Evolutionary conservation across 2,329 filamentous ascomycete genomes (phyloP).

Genomic region (Cladosporium colombiae): DNA sequence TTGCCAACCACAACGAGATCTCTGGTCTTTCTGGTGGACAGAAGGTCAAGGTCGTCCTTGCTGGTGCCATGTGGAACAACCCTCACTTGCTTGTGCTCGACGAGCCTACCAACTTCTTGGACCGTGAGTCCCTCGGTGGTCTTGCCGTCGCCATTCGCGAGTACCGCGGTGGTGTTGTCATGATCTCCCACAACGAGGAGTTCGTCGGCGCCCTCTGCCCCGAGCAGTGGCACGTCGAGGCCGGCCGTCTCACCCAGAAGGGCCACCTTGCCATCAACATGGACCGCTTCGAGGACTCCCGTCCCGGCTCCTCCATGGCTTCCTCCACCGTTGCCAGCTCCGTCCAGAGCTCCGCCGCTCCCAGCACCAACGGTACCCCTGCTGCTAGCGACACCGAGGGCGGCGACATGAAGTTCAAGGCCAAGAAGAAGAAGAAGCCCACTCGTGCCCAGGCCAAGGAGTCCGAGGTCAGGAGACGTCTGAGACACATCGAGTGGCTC

Average conservation of each 20-base stretch:
- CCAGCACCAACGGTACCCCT: conserved; percentile 37
- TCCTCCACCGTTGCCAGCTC: conserved; percentile 59
- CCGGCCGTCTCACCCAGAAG: conserved; percentile 83
- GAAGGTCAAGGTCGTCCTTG: conserved; percentile 98
- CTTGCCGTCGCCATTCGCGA: conserved; percentile 97
- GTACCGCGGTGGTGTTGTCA: conserved; percentile 96
- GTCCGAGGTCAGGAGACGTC: conserved; percentile 77
- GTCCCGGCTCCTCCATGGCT: conserved; percentile 66
- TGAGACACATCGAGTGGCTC: conserved; percentile 78
- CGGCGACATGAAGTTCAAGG: conserved; percentile 80
- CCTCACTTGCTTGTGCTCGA: conserved; percentile 95
- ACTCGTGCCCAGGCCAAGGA: conserved; percentile 97
- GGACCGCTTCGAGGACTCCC: conserved; percentile 84
- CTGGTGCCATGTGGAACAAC: conserved; percentile 76
- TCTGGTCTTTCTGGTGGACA: conserved; percentile 93
- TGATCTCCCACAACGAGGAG: conserved; percentile 99
- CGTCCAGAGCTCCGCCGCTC: conserved; percentile 35
- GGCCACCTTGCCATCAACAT: conserved; percentile 71
- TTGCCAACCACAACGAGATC: conserved; percentile 98
- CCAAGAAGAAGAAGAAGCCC: conserved; percentile 98
- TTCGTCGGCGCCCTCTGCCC: conserved; percentile 94
- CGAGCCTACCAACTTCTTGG: conserved; percentile 98
- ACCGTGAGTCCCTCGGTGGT: conserved; percentile 94
- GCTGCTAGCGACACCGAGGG: conserved; percentile 63
- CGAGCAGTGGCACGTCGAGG: conserved; percentile 93